Conservation (phyloP, 805 yeast species). For the Starmerella ratchasimensis region DNA sequence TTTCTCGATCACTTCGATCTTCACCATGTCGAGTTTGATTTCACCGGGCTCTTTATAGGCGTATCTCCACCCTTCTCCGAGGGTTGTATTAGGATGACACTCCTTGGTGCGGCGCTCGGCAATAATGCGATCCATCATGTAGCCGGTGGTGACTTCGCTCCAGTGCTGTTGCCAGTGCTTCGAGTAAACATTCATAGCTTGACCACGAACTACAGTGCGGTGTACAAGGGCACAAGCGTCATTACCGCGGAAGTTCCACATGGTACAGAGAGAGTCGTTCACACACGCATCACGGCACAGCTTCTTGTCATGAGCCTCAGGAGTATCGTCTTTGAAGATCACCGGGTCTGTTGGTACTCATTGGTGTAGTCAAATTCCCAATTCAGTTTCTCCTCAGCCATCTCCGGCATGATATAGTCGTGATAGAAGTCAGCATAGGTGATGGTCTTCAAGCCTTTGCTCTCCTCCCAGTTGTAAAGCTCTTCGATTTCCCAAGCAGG, state of each 20-base stretch:
- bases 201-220: conserved; percentile 13
- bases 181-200: conserved; percentile 7
- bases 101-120: not conserved
- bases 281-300: conserved; percentile 13
- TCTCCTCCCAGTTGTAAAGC: conserved; percentile 23
- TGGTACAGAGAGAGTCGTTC: conserved; percentile 14
- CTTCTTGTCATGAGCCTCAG: conserved; percentile 8
- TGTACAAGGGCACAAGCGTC: conserved; percentile 11
- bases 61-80: not conserved
- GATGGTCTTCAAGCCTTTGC: conserved; percentile 13
- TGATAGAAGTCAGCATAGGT: conserved; percentile 24
- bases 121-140: conserved; percentile 25
- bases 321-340: conserved; percentile 12
- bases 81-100: not conserved
- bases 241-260: conserved; percentile 12
- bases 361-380: conserved; percentile 19
- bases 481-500: conserved; percentile 22
- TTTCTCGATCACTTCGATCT: too few species aligned
- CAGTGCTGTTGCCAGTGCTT: conserved; percentile 6
- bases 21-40: too few species aligned
- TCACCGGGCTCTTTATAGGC: too few species aligned
- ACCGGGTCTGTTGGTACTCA: not conserved
- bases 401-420: conserved; percentile 24
- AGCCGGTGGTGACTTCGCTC: conserved; percentile 20
- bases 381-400: conserved; percentile 16